phyloP scores from a whole-genome alignment of 2,329 filamentous ascomycete species.

The Nothophaeocryptopus gaeumannii region DNA sequence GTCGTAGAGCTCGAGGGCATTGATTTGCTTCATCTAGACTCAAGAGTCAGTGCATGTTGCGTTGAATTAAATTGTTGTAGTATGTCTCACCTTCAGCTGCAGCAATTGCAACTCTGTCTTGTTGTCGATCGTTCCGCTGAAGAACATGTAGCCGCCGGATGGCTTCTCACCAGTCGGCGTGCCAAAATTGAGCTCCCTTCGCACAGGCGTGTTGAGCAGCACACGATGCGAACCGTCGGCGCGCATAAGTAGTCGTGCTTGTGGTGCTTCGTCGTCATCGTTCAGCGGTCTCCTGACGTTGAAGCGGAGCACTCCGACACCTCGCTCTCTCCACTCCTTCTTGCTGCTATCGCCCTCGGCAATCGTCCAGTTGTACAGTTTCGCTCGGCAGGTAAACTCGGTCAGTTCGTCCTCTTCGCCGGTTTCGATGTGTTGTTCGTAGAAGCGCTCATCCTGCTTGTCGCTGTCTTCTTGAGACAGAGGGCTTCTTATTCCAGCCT shows the following conservation, averaged over 20 bases:
- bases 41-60: slow-evolving; percentile 4
- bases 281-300: slow-evolving; percentile 61
- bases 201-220: slow-evolving; percentile 78
- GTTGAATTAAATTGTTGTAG: not conserved
- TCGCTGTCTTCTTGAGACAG: slow-evolving; percentile 52
- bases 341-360: slow-evolving; percentile 43
- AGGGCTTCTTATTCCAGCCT: slow-evolving; percentile 42
- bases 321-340: slow-evolving; percentile 84
- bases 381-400: slow-evolving; percentile 71
- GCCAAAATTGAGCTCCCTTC: slow-evolving; percentile 75
- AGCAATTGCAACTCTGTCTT: slow-evolving; percentile 51
- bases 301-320: slow-evolving; percentile 77
- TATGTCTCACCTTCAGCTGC: slow-evolving; percentile 53
- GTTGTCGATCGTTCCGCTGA: slow-evolving; percentile 58
- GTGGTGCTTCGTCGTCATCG: slow-evolving; percentile 52
- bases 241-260: slow-evolving; percentile 78
- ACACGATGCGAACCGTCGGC: slow-evolving; percentile 86
- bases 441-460: slow-evolving; percentile 60
- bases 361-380: slow-evolving; percentile 77
- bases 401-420: slow-evolving; percentile 82
- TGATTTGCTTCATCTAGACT: slow-evolving; percentile 43
- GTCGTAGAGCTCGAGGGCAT: slow-evolving; percentile 47
- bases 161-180: slow-evolving; percentile 62
- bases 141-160: slow-evolving; percentile 65
- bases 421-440: slow-evolving; percentile 70